phyloP scores from a whole-genome alignment of 108 stramenopile genomes.

The Cyclotella cryptica region DNA sequence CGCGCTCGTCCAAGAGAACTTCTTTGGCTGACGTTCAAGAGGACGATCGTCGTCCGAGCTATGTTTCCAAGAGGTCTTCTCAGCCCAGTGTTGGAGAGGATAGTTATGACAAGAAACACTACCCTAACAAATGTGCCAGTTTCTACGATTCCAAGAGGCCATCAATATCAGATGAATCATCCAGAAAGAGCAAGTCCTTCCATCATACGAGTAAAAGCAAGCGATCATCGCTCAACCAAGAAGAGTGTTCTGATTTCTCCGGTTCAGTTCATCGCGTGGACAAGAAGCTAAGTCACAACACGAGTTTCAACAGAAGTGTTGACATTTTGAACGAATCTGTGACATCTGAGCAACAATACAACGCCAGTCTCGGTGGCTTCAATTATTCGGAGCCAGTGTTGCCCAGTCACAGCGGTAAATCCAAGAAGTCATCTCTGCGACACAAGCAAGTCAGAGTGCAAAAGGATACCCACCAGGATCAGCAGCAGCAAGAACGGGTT shows the following conservation, averaged over 20 bases:
- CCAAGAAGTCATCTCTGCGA: not conserved
- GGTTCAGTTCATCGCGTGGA: no score
- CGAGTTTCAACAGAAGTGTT: conserved; percentile 18
- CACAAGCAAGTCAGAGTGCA: not conserved
- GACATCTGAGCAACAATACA: not conserved
- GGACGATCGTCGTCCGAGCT: not conserved
- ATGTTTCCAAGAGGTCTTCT: conserved; percentile 5
- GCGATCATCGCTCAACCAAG: conserved; percentile 1
- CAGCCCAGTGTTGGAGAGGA: conserved; percentile 7
- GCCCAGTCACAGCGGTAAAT: conserved; percentile 2
- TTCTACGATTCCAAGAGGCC: conserved; percentile 5
- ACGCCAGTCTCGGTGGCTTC: not conserved
- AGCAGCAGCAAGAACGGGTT: not conserved
- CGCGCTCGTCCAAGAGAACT: not conserved
- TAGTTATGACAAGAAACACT: not conserved
- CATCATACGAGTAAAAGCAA: not conserved
- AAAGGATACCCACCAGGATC: not conserved
- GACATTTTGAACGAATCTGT: conserved; percentile 20
- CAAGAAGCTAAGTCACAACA: not conserved
- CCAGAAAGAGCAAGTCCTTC: conserved; percentile 20
- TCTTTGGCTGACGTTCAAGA: conserved; percentile 8
- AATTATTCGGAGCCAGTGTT: conserved; percentile 17
- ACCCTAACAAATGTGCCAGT: not conserved
- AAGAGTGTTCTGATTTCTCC: not conserved
- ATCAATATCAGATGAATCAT: not conserved